Evolutionary conservation across 2,329 filamentous ascomycete genomes (phyloP).

Genomic region (Fusarium concolor): DNA sequence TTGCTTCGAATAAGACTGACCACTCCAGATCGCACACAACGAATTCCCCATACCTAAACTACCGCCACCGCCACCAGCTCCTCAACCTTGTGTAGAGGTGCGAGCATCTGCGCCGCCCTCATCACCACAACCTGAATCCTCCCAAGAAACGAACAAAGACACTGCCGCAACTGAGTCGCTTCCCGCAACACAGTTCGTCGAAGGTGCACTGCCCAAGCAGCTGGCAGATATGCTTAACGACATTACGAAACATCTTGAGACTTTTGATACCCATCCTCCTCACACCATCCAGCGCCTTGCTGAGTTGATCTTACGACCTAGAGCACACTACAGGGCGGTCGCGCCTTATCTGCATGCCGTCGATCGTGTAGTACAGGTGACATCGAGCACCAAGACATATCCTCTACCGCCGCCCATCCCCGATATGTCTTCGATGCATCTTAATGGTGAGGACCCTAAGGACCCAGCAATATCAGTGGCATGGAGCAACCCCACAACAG

Average conservation of each 20-base stretch:
- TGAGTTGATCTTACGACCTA: slow-evolving; percentile 84
- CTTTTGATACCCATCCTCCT: slow-evolving; percentile 81
- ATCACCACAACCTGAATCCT: slow-evolving; percentile 56
- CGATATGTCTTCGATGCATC: slow-evolving; percentile 65
- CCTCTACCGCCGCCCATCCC: slow-evolving; percentile 78
- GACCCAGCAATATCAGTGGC: slow-evolving; percentile 55
- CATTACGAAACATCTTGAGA: slow-evolving; percentile 71
- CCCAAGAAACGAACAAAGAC: slow-evolving; percentile 75
- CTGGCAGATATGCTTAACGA: slow-evolving; percentile 71
- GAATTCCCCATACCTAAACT: slow-evolving; percentile 79
- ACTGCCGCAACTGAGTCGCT: slow-evolving; percentile 64
- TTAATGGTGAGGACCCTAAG: slow-evolving; percentile 70
- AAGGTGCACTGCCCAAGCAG: slow-evolving; percentile 70
- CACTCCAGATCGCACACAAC: slow-evolving; percentile 74
- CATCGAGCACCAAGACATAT: slow-evolving; percentile 82
- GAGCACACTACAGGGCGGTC: slow-evolving; percentile 82
- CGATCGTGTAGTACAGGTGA: slow-evolving; percentile 90
- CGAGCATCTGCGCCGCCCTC: slow-evolving; percentile 58
- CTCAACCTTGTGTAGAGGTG: slow-evolving; percentile 55
- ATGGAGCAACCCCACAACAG: slow-evolving; percentile 61
- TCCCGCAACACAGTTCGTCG: slow-evolving; percentile 49
- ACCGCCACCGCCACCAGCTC: slow-evolving; percentile 58
- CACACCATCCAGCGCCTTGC: slow-evolving; percentile 93
- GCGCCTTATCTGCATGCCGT: slow-evolving; percentile 90
- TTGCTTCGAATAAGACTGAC: not conserved